Evolutionary conservation across 2,329 filamentous ascomycete species (phyloP).

Genomic region (Trichoderma sp.): DNA sequence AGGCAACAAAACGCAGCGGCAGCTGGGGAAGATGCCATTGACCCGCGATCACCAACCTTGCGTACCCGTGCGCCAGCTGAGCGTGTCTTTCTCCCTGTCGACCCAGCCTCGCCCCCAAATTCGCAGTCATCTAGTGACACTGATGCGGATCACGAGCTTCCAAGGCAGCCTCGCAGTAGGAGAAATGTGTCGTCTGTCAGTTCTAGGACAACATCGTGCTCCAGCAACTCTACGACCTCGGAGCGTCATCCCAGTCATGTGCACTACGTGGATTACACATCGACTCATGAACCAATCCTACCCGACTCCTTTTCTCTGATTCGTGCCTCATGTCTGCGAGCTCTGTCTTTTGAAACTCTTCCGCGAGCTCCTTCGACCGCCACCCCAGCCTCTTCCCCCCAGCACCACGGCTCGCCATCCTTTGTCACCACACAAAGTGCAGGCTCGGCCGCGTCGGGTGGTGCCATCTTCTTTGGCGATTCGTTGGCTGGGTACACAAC

Average conservation of each 20-base stretch:
- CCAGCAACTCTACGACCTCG: slow-evolving; percentile 54
- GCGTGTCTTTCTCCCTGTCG: slow-evolving; percentile 53
- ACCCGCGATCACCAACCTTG: slow-evolving; percentile 56
- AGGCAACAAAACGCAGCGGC: slow-evolving; percentile 34
- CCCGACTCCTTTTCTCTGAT: slow-evolving; percentile 67
- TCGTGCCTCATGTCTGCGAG: slow-evolving; percentile 65
- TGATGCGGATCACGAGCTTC: slow-evolving; percentile 51
- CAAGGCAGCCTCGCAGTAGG: slow-evolving; percentile 41
- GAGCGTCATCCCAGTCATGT: slow-evolving; percentile 53
- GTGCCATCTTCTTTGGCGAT: slow-evolving; percentile 70
- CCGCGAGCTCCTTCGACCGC: slow-evolving; percentile 55
- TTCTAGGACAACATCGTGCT: slow-evolving; percentile 51
- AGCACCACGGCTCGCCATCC: slow-evolving; percentile 44
- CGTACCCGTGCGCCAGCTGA: slow-evolving; percentile 63
- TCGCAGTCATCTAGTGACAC: slow-evolving; percentile 56
- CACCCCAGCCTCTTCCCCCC: slow-evolving; percentile 40
- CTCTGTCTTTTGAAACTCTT: slow-evolving; percentile 66
- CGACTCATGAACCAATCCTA: slow-evolving; percentile 64
- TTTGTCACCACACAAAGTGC: slow-evolving; percentile 58
- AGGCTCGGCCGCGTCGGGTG: slow-evolving; percentile 59
- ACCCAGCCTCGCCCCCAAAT: slow-evolving; percentile 52
- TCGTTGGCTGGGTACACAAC: slow-evolving; percentile 66
- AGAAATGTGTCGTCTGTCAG: slow-evolving; percentile 47
- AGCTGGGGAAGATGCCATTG: slow-evolving; percentile 35
- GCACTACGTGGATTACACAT: slow-evolving; percentile 68